These are phyloP conservation scores for Lathyrus aphaca DNA, from an alignment of 306 rosid genomes.

Conservation along the genomic window DNA sequence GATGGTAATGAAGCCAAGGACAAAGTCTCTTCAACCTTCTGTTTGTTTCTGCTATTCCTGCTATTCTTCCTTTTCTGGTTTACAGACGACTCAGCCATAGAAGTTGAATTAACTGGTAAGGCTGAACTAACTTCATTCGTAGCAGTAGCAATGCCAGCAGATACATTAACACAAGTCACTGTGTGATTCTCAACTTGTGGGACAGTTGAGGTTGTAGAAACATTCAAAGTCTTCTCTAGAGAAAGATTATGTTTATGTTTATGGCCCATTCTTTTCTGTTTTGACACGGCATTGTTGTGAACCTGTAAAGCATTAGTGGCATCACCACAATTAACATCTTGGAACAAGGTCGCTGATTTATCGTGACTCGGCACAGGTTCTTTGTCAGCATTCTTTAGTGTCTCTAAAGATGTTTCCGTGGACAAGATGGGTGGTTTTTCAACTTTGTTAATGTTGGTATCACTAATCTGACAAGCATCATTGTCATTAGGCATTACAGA, in stretches of 20 bases:
- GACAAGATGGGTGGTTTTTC: slow-evolving; percentile 47
- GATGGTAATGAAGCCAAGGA: slow-evolving; percentile 42
- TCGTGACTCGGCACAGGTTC: slow-evolving; percentile 49
- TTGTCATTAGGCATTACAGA: slow-evolving; percentile 42
- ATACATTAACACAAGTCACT: slow-evolving; percentile 32
- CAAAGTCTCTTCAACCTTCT: slow-evolving; percentile 59
- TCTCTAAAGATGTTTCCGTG: slow-evolving; percentile 44
- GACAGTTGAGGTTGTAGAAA: slow-evolving; percentile 43
- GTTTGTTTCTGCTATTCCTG: slow-evolving; percentile 71
- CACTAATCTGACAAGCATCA: slow-evolving; percentile 41
- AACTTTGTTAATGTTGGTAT: slow-evolving; percentile 39
- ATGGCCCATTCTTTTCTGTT: slow-evolving; percentile 60
- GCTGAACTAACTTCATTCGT: slow-evolving; percentile 42
- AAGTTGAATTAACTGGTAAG: slow-evolving; percentile 45
- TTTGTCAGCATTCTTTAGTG: slow-evolving; percentile 38
- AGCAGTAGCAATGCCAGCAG: slow-evolving; percentile 50
- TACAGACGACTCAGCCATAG: slow-evolving; percentile 48
- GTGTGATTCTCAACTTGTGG: slow-evolving; percentile 47
- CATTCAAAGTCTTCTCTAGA: slow-evolving; percentile 46
- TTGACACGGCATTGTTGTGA: slow-evolving; percentile 55
- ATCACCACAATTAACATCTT: slow-evolving; percentile 49
- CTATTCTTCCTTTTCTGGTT: slow-evolving; percentile 67
- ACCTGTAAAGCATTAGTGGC: slow-evolving; percentile 46
- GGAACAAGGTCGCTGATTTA: slow-evolving; percentile 53
- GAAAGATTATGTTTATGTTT: slow-evolving; percentile 63